Evolutionary conservation across 495 filamentous ascomycete genomes (phyloP), one percentile per base, ranked within the genome.

Genomic region (Trichoderma orchidacearum): DNA sequence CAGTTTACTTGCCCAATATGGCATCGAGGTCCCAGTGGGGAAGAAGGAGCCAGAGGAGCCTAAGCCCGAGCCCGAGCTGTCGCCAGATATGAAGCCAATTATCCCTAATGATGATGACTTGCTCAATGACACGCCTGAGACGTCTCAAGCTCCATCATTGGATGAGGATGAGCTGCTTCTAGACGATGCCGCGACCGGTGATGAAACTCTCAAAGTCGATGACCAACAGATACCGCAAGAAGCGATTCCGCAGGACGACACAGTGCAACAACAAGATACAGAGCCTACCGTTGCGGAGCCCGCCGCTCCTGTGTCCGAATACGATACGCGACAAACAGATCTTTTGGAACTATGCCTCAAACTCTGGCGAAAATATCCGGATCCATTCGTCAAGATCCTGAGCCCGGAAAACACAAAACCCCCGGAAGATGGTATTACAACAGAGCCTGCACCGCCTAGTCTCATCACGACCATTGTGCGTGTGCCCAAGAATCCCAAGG

Each of bases 291-390:
- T n/a, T 11, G 13, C 55, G 12, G 54, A 62, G 25, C 28, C 27
- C 27, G 31, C 58, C 13, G 11, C 63, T 8, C 63, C 59, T 2
- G 50, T 65, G 50, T 60, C 75, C 17, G 76, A 83, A 56, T 72
- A 81, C 54, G 72, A 71, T 11, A 75, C 80, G 6, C 72, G 75
- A 17, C 79, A 85, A 61, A 69, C 71, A 3, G 64, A 69, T 18
- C 72, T 95, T 3, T 69, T 96, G 12, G 77, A 76, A 30, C 88
- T 82, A 63, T 90, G 83, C 59, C 70, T 96, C 52, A 72, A 78
- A 28, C 78, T 95, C 32, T 98, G 93, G 93, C 74, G 77, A 27
- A 82, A 80, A 27, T 83, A 85, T 61, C 85, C 83, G 45, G 87
- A 91, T 58, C 85, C 86, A 4, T 79, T 77, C 28, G 80, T 85